These are phyloP conservation scores for Trypethelium eluteriae DNA, from an alignment of 495 filamentous ascomycete genomes.

Conservation along the genomic window DNA sequence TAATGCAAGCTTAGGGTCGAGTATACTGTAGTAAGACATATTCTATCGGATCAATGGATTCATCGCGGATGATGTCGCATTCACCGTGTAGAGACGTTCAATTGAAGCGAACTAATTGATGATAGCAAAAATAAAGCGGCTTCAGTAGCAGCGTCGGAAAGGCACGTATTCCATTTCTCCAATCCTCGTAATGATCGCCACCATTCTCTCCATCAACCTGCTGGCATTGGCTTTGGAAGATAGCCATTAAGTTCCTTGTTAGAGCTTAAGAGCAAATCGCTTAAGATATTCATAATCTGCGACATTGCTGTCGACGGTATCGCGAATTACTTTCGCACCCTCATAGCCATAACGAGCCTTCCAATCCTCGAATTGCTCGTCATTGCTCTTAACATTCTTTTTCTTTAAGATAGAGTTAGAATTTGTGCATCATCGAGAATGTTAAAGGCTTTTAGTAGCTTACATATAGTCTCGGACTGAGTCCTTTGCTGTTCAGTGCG, in stretches of 20 bases:
- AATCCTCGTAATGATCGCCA: too few relatives aligned
- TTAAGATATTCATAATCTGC: slow-evolving; percentile 88
- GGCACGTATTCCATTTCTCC: too few relatives aligned
- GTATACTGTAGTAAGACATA: too few relatives aligned
- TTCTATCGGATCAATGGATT: too few relatives aligned
- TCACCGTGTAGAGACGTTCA: too few relatives aligned
- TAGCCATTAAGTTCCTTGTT: background rate
- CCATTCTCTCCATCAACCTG: too few relatives aligned
- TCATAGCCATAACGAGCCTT: slow-evolving; percentile 70
- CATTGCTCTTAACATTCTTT: slow-evolving; percentile 53
- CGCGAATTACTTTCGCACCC: slow-evolving; percentile 63
- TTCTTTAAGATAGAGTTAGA: slow-evolving; percentile 35
- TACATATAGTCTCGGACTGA: slow-evolving; percentile 67
- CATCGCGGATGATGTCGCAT: too few relatives aligned
- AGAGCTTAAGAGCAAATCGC: slow-evolving; percentile 67
- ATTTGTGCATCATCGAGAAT: slow-evolving; percentile 14
- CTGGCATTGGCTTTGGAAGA: background rate
- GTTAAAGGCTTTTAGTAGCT: slow-evolving; percentile 33
- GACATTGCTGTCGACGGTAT: slow-evolving; percentile 70
- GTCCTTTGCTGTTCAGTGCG: slow-evolving; percentile 66
- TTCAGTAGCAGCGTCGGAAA: too few relatives aligned
- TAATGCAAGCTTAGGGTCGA: too few relatives aligned
- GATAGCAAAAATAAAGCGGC: too few relatives aligned
- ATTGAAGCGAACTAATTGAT: too few relatives aligned
- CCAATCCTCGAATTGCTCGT: slow-evolving; percentile 74